These are phyloP conservation scores for Emergomyces pasteurianus DNA, from an alignment of 2,329 filamentous ascomycete species.

Conservation along the genomic window DNA sequence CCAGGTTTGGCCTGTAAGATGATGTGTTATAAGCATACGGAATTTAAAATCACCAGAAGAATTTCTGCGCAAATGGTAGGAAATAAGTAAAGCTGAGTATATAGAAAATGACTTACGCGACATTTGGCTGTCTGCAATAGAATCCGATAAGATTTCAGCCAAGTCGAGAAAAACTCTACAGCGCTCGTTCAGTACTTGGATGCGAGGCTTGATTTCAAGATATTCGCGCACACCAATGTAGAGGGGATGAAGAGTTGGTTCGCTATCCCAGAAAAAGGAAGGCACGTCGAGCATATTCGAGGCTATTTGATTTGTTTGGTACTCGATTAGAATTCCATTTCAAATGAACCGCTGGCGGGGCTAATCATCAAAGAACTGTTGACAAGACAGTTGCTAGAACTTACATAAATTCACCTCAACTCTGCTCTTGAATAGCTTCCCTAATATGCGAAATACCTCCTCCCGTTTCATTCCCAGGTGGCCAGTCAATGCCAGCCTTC, in stretches of 20 bases:
- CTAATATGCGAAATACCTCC: slow-evolving; percentile 86
- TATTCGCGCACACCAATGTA: slow-evolving; percentile 94
- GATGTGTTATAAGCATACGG: not conserved
- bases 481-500: slow-evolving; percentile 76
- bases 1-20: slow-evolving; percentile 63
- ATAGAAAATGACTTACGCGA: slow-evolving; percentile 41
- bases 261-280: slow-evolving; percentile 97
- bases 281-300: slow-evolving; percentile 93
- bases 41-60: not conserved
- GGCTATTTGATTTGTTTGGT: slow-evolving; percentile 41
- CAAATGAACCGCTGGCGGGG: not conserved
- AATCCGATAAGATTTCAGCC: slow-evolving; percentile 86
- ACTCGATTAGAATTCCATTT: not conserved
- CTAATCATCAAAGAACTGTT: not conserved
- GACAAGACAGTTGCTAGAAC: slow-evolving; percentile 25
- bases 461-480: slow-evolving; percentile 81
- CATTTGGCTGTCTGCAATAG: slow-evolving; percentile 89
- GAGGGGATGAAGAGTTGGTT: slow-evolving; percentile 86
- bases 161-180: slow-evolving; percentile 94
- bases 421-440: slow-evolving; percentile 79
- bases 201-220: slow-evolving; percentile 90
- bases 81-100: not conserved
- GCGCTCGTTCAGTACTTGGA: slow-evolving; percentile 92
- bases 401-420: slow-evolving; percentile 96
- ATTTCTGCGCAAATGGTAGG: not conserved